These are phyloP conservation scores for Paecilomyces sp. DNA, from an alignment of 2,329 filamentous ascomycete species.

Conservation along the genomic window DNA sequence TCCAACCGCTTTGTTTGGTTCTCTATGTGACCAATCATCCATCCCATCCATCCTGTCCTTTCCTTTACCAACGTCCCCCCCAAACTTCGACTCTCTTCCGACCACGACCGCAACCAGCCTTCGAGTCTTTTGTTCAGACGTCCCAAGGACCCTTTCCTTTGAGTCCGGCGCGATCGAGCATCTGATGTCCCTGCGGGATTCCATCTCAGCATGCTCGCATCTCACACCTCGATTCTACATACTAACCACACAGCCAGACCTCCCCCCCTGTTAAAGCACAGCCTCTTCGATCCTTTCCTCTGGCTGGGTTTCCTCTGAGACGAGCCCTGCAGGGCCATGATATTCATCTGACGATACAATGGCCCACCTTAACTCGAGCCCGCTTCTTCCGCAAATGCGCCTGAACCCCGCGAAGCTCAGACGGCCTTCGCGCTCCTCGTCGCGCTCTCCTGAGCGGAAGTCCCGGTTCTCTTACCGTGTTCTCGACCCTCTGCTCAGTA, in stretches of 20 bases:
- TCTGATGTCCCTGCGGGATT: not conserved
- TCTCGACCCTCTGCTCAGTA: slow-evolving; percentile 43
- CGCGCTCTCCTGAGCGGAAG: slow-evolving; percentile 31
- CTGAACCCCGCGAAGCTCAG: slow-evolving; percentile 19
- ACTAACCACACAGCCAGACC: not conserved
- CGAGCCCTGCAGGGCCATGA: not conserved
- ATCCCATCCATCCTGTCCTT: not conserved
- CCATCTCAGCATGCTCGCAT: not conserved
- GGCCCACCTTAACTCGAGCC: slow-evolving; percentile 18
- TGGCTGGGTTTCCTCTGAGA: not conserved
- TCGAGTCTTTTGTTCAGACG: not conserved
- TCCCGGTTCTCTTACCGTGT: slow-evolving; percentile 29
- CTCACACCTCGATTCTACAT: not conserved
- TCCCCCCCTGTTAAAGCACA: not conserved
- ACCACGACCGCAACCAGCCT: not conserved
- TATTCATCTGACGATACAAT: slow-evolving; percentile 4
- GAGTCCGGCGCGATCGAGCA: not conserved
- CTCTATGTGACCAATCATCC: not conserved
- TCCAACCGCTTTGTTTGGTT: not conserved
- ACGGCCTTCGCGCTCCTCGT: slow-evolving; percentile 26
- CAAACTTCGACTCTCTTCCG: not conserved
- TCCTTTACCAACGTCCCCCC: not conserved
- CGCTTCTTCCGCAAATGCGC: slow-evolving; percentile 22
- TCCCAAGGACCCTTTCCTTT: not conserved
- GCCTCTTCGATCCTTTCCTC: not conserved